phyloP scores from a whole-genome alignment of 73 alveolate species.

The Loxodes magnus region DNA sequence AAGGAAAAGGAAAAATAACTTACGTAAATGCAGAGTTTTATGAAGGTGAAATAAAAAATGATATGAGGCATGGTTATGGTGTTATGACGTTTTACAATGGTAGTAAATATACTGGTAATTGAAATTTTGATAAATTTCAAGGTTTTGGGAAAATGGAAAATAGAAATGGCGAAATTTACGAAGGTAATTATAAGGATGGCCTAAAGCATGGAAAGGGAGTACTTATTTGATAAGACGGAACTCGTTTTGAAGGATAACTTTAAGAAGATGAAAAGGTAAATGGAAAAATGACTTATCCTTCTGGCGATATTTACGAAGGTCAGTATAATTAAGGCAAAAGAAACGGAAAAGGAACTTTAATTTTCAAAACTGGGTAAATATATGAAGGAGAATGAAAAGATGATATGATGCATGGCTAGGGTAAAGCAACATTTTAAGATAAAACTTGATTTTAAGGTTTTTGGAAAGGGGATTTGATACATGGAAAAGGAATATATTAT shows the following conservation, averaged over 20 bases:
- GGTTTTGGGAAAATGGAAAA: background rate
- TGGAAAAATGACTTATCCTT: no score
- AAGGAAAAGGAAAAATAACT: no score
- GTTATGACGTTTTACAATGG: no score
- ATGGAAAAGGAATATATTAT: no score
- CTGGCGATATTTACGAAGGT: slow-evolving; percentile 5
- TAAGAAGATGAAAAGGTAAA: background rate
- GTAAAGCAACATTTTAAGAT: background rate
- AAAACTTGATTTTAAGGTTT: no score
- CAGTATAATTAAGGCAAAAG: slow-evolving; percentile 3
- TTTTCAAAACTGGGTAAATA: background rate
- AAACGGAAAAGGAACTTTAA: slow-evolving; percentile 6
- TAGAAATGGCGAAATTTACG: background rate
- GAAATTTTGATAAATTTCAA: background rate
- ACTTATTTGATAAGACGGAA: background rate
- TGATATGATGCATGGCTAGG: slow-evolving; percentile 9
- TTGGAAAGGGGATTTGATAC: no score
- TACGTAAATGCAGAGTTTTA: no score
- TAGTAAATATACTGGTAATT: background rate
- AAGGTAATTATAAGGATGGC: background rate
- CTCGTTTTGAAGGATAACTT: background rate
- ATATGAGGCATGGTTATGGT: no score
- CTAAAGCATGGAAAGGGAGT: slow-evolving; percentile 5
- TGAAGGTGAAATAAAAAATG: no score
- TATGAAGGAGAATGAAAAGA: slow-evolving; percentile 6